Base-by-base conservation (phyloP, 2,329 filamentous ascomycete species). In the Pseudogymnoascus sp. region DNA sequence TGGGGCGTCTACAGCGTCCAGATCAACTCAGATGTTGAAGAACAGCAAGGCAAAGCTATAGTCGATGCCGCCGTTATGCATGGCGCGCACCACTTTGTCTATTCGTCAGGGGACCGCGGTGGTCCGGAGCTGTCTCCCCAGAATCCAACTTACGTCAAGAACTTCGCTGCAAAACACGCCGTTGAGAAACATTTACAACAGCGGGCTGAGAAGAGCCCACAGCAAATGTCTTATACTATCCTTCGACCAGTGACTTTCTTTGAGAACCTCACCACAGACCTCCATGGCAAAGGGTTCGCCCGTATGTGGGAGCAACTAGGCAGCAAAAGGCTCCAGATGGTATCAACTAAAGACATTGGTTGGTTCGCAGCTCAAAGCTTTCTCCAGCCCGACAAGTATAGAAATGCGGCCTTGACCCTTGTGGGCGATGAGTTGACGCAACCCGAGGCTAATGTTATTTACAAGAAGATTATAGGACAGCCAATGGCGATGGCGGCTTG, bases 1-100 rank as follows among this genome's bases (percentile, higher is more conserved):
- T 84, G 81, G 80, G 83, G 83, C 6, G 82, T 86, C 2, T 87
- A 81, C 69, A 81, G 78, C 47, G 81, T 87, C 0, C 83, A 85
- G 71, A 75, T 61, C 14, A 62, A 67, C 57, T 65, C 62, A 16
- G 63, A 60, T 41, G 74, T 69, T 64, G 80, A 83, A 70, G 76
- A 81, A 63, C 63, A 65, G 1, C 82, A 87, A 68, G 84, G 84
- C 47, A 86, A 79, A 58, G 75, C 73, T 0, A 70, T 88, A 1
- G 73, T 85, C 47, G 79, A 85, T 60, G 80, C 78, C 1, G 76
- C 81, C 0, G 65, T 86, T 54, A 77, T 79, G 28, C 72, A 81
- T 32, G 76, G 76, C 9, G 81, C 86, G 57, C 74, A 78, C 61
- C 77, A 81, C 68, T 84, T 87, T 65, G 78, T 88, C 61, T 87